Base-by-base conservation (phyloP, 192 early-diverging fungal species). In the Backusella macrospora region DNA sequence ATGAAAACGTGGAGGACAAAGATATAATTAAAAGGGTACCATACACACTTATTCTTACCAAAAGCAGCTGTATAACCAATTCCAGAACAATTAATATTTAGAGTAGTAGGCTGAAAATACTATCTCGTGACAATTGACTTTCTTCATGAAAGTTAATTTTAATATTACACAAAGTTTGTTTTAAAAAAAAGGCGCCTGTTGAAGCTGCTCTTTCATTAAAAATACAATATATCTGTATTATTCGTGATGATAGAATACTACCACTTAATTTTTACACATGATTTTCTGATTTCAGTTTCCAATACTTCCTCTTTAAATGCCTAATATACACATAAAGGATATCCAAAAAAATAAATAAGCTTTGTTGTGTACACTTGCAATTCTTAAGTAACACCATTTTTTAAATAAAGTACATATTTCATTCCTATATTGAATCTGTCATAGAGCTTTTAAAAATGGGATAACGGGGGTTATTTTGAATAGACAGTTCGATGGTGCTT, bases 1-100 rank as follows among this genome's bases (percentile, higher is more conserved):
- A 65, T 38, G 18, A 66, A 66, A 66, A 66, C 65, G 65, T 66
- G 65, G 65, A 43, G 40, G 65, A 1, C 39, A 43, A 66, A 9
- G 40, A 8, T 42, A 40, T 9, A 13, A 18, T 16, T 65, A 65
- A 65, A 65, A 39, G 18, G 39, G 10, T 4, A n/a, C 21, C 37
- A 3, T 18, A 18, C 38, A 43, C 37, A 43, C 40, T n/a, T 10
- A 23, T 40, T 43, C 39, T 43, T 66, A 43, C 65, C n/a, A 66
- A 43, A 66, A 43, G 43, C 9, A 59, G n/a, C 5, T 21, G 15
- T 37, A 38, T 40, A 39, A 21, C 39, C 49, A n/a, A 65, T 65
- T 65, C 38, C 38, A 65, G 49, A 52, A 52, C 49, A 52, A 49
- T n/a, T 43, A 6, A 43, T 43, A 43, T 43, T 43, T 43, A 43